Evolutionary conservation across 768 basidiomycete genomes (phyloP).

Genomic region (Collybia sordida): DNA sequence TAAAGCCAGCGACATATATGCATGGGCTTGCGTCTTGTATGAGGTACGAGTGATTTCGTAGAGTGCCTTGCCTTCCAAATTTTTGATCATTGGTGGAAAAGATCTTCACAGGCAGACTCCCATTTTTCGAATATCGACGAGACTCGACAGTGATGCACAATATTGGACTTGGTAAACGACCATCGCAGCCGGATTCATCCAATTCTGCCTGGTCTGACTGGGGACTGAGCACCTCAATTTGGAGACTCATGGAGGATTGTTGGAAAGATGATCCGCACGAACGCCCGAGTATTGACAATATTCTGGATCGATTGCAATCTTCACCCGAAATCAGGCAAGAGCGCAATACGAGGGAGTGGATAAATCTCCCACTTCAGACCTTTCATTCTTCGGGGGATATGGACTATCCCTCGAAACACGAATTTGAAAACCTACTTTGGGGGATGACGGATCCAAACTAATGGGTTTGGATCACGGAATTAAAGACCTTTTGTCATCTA

Average conservation of each 20-base stretch:
- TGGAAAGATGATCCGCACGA: not conserved
- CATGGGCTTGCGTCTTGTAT: constrained; percentile 15
- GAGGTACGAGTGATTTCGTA: too few relatives aligned
- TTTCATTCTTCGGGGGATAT: too few relatives aligned
- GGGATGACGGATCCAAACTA: too few relatives aligned
- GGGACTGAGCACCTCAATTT: constrained; percentile 2
- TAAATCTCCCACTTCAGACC: too few relatives aligned
- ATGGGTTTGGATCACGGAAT: too few relatives aligned
- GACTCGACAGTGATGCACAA: constrained; percentile 20
- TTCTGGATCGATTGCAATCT: not conserved
- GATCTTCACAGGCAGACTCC: constrained; percentile 23
- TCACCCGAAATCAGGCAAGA: too few relatives aligned
- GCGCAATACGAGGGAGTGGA: too few relatives aligned
- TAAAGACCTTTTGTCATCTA: too few relatives aligned
- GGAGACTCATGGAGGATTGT: constrained; percentile 5
- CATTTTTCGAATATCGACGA: constrained; percentile 20
- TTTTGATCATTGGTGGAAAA: constrained; percentile 1
- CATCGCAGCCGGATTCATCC: not conserved
- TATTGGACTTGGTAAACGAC: constrained; percentile 3
- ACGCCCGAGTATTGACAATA: not conserved
- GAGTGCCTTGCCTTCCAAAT: too few relatives aligned
- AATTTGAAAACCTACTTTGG: too few relatives aligned
- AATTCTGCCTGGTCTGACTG: too few relatives aligned
- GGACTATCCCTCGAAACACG: too few relatives aligned
- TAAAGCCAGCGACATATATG: constrained; percentile 13